Evolutionary conservation across 2,329 filamentous ascomycete genomes (phyloP).

Genomic region (Corynespora cassiicola): DNA sequence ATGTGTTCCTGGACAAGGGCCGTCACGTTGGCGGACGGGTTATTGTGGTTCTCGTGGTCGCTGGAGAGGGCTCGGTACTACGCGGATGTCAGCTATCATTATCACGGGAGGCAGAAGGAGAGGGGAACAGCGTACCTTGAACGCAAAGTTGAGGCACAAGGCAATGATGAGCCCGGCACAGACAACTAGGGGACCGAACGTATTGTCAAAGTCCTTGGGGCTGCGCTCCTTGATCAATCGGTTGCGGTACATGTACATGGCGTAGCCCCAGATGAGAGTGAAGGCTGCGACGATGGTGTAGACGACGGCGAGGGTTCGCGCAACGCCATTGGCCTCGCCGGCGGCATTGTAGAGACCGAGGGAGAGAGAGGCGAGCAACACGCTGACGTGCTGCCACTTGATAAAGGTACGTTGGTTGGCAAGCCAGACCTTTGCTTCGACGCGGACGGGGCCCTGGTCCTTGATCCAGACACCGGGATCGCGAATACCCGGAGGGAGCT

Average conservation of each 20-base stretch:
- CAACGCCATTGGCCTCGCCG: conserved; percentile 74
- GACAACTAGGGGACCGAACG: conserved; percentile 83
- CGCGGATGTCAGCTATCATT: too few relatives aligned
- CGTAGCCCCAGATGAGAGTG: conserved; percentile 85
- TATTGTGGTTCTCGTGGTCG: conserved; percentile 4
- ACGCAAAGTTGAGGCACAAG: conserved; percentile 84
- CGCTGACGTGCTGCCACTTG: conserved; percentile 96
- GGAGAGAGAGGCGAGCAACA: conserved; percentile 83
- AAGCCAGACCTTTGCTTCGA: conserved; percentile 98
- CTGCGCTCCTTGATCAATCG: conserved; percentile 84
- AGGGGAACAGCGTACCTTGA: conserved; percentile 66
- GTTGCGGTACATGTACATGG: conserved; percentile 76
- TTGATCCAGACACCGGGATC: conserved; percentile 91
- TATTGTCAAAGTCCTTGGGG: conserved; percentile 91
- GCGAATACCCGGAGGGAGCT: conserved; percentile 84
- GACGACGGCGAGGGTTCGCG: conserved; percentile 77
- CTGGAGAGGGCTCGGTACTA: conserved; percentile 21
- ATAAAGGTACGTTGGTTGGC: conserved; percentile 98
- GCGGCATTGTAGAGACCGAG: conserved; percentile 90
- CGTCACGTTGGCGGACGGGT: conserved; percentile 5
- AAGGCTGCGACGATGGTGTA: conserved; percentile 86
- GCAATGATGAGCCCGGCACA: conserved; percentile 80
- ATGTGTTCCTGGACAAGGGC: conserved; percentile 2
- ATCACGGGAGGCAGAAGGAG: too few relatives aligned
- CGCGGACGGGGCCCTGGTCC: conserved; percentile 86